Percentiles rank a stretch among this genome's conserved stretches.
These are phyloP conservation scores for Vanderwaltozyma polyspora DNA, from an alignment of 805 yeast species.

Conservation along the genomic window DNA sequence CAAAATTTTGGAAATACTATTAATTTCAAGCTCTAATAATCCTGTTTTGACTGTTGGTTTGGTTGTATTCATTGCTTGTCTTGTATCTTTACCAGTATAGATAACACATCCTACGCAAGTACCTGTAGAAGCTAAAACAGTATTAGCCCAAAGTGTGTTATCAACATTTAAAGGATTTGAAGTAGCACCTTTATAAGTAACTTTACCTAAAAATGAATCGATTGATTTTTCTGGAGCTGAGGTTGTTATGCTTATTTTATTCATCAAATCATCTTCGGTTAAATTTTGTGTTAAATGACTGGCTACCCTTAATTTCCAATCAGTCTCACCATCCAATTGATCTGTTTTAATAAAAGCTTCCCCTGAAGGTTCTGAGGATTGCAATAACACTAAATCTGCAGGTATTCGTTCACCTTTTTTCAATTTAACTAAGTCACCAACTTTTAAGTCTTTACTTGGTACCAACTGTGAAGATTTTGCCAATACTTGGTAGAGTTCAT, in stretches of 20 bases:
- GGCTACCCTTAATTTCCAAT: slow-evolving; percentile 89
- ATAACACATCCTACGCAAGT: slow-evolving; percentile 78
- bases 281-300: slow-evolving; percentile 57
- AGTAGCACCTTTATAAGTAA: slow-evolving; percentile 46
- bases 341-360: slow-evolving; percentile 94
- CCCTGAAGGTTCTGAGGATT: slow-evolving; percentile 70
- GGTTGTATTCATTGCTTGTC: slow-evolving; percentile 91
- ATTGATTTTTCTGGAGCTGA: slow-evolving; percentile 80
- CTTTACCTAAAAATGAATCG: slow-evolving; percentile 67
- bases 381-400: slow-evolving; percentile 80
- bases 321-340: slow-evolving; percentile 98
- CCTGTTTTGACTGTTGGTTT: slow-evolving; percentile 82
- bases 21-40: slow-evolving; percentile 80
- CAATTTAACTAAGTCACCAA: slow-evolving; percentile 75
- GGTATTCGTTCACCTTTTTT: slow-evolving; percentile 83
- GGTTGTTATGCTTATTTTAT: slow-evolving; percentile 49
- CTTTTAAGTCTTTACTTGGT: slow-evolving; percentile 54
- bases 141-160: slow-evolving; percentile 95
- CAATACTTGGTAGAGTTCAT: slow-evolving; percentile 67
- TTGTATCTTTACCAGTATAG: slow-evolving; percentile 86
- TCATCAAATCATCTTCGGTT: slow-evolving; percentile 37
- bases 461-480: slow-evolving; percentile 31
- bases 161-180: slow-evolving; percentile 65
- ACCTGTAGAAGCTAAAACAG: slow-evolving; percentile 84
- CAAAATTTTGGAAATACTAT: slow-evolving; percentile 73